phyloP scores from a whole-genome alignment of 192 early-diverging fungal species.

The Podila clonocystis region DNA sequence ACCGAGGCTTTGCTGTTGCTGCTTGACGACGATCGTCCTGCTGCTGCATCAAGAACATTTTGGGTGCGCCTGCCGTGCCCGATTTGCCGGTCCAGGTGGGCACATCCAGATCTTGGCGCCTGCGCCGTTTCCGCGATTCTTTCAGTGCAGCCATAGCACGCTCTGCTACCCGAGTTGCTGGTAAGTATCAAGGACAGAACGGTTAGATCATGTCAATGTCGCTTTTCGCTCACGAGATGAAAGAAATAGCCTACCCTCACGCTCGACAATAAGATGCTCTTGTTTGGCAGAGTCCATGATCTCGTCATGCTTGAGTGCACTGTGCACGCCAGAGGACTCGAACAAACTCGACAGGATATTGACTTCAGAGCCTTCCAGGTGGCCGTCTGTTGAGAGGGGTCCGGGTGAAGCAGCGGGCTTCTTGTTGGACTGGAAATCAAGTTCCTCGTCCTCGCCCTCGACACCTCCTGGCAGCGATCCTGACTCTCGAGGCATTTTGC shows the following conservation, averaged over 20 bases:
- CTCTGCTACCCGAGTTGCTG: slow-evolving; percentile 80
- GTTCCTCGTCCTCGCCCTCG: slow-evolving; percentile 27
- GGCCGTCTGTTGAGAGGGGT: neutral
- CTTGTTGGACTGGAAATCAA: slow-evolving; percentile 7
- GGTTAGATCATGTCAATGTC: neutral
- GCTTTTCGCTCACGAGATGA: neutral
- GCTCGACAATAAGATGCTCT: slow-evolving; percentile 74
- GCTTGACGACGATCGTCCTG: slow-evolving; percentile 25
- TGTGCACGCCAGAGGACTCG: slow-evolving; percentile 85
- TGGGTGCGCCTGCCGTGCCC: slow-evolving; percentile 64
- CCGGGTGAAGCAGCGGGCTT: neutral
- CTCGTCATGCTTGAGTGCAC: slow-evolving; percentile 91
- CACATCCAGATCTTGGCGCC: slow-evolving; percentile 69
- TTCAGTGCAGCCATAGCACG: slow-evolving; percentile 82
- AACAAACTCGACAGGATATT: slow-evolving; percentile 85
- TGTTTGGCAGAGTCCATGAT: slow-evolving; percentile 78
- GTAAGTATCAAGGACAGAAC: neutral
- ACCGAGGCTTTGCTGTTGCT: slow-evolving; percentile 30
- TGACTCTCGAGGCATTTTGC: slow-evolving; percentile 32
- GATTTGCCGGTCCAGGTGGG: slow-evolving; percentile 95
- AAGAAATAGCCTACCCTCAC: slow-evolving; percentile 60
- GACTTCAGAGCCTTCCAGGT: slow-evolving; percentile 46
- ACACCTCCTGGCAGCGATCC: slow-evolving; percentile 39
- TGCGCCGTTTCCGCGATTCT: slow-evolving; percentile 71
- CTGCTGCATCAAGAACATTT: slow-evolving; percentile 37